Base-by-base conservation (phyloP, 2,329 filamentous ascomycete species). In the Aspergillus viridinutans region DNA sequence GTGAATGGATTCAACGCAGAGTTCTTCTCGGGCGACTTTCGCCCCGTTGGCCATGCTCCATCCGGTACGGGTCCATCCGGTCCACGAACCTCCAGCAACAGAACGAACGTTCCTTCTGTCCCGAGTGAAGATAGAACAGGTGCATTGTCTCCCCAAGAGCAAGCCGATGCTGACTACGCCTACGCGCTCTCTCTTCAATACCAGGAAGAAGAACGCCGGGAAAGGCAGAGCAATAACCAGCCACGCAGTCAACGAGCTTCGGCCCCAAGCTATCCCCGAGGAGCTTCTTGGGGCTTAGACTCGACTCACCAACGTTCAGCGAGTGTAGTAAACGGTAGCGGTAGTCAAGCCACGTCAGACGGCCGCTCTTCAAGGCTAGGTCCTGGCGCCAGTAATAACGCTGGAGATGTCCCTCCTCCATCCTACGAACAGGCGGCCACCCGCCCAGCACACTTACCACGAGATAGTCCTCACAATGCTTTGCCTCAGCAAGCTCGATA, bases 11-110 rank as follows among this genome's bases (percentile, higher is more conserved):
- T 90, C 66, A 84, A 84, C 14, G 87, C 90, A 2, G 90, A 92
- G 69, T 91, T 95, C 66, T 90, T 91, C 64, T 91, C 92, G 0
- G 94, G 94, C 1, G 92, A 97, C 67, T 97, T 97, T 73, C 84
- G 88, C 32, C 81, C 89, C 0, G 90, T 97, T n/a, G 87, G 90
- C 21, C 87, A 87, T 64, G 76, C 70, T 23, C 53, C 72, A 49
- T 59, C 71, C 7, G 64, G 49, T 47, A 57, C 68, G 3, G 69
- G 70, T 17, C 69, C 70, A 42, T 65, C 65, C 8, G 68, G 61
- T 12, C 62, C 67, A 17, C 62, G 63, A 48, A 63, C 59, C 29
- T 72, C 59, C 56, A 74, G 61, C 63, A 69, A 60, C 58, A 57
- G 58, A 48, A 55, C 51, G 23, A 48, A 17, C 28, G 17, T 43